A percentile compares a stretch with the other conserved stretches of the same genome.
Evolutionary conservation across 352 stramenopile genomes (phyloP).

Genomic region (Phytophthora tentaculata): DNA sequence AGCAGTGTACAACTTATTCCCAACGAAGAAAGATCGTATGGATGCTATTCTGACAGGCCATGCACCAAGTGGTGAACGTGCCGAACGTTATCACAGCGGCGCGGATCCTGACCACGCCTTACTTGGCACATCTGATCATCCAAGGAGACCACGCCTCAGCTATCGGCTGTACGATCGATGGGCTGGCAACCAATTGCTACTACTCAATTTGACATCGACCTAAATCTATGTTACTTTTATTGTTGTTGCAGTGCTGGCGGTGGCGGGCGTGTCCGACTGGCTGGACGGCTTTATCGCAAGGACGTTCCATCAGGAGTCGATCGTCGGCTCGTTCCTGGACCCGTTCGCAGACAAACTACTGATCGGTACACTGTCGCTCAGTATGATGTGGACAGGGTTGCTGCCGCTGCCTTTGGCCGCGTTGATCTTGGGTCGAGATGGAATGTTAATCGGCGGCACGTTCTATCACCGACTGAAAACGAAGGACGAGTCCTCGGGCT

Average conservation of each 20-base stretch:
- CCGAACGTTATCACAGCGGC: conserved; percentile 85
- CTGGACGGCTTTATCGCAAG: conserved; percentile 84
- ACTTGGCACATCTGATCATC: conserved; percentile 77
- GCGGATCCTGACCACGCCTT: conserved; percentile 78
- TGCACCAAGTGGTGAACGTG: conserved; percentile 79
- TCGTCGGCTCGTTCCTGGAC: conserved; percentile 84
- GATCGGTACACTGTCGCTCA: conserved; percentile 76
- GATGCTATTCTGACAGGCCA: conserved; percentile 36
- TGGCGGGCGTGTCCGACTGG: conserved; percentile 80
- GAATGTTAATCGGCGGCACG: conserved; percentile 76
- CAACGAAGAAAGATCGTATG: conserved; percentile 6
- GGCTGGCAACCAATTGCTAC: conserved; percentile 4
- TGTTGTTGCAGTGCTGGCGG: conserved; percentile 59
- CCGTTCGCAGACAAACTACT: conserved; percentile 86
- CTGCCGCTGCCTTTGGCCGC: conserved; percentile 66
- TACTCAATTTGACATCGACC: neutral
- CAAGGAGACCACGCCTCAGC: conserved; percentile 70
- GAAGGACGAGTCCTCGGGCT: conserved; percentile 66
- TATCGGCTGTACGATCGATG: conserved; percentile 60
- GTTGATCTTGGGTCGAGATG: conserved; percentile 78
- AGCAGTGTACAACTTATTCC: neutral
- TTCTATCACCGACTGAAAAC: conserved; percentile 81
- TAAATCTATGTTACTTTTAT: conserved; percentile 6
- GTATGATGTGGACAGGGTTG: conserved; percentile 72
- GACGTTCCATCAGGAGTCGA: conserved; percentile 78